A percentile compares a stretch with the other conserved stretches of the same genome.
Conservation (phyloP, 768 basidiomycete species). For the Megacollybia marginata region DNA sequence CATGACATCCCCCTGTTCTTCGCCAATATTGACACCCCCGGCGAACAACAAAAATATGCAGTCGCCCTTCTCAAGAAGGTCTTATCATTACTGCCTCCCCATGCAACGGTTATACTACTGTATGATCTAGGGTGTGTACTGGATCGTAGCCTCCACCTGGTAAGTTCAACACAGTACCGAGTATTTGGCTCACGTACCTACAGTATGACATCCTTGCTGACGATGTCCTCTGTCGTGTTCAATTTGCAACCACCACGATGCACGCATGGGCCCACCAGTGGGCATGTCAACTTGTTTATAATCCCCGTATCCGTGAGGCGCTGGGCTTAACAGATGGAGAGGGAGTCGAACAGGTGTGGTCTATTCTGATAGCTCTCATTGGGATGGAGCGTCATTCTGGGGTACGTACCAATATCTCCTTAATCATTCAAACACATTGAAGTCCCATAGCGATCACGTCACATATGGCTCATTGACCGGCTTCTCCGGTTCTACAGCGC, state of each 20-base stretch:
- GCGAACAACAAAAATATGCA: background rate
- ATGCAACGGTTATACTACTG: background rate
- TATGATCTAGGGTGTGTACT: background rate
- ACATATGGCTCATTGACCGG: background rate
- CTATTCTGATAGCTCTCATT: no score
- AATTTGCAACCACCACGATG: slow-evolving; percentile 9
- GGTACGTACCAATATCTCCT: background rate
- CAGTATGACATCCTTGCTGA: background rate
- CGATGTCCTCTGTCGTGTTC: slow-evolving; percentile 4
- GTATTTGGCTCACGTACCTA: background rate
- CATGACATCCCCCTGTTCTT: background rate
- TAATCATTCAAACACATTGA: background rate
- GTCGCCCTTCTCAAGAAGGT: slow-evolving; percentile 3
- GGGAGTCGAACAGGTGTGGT: no score
- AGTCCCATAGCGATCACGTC: background rate
- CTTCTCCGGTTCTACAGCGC: background rate
- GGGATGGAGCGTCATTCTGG: slow-evolving; percentile 3
- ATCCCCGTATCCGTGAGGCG: slow-evolving; percentile 8
- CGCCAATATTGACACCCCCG: background rate
- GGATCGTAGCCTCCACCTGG: background rate
- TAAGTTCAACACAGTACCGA: background rate
- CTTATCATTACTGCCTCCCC: background rate
- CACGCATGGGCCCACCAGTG: slow-evolving; percentile 15
- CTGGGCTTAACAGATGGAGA: slow-evolving; percentile 12
- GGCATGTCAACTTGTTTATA: slow-evolving; percentile 10